phyloP scores from a whole-genome alignment of 345 rosid species.

The Populus pruinosa region DNA sequence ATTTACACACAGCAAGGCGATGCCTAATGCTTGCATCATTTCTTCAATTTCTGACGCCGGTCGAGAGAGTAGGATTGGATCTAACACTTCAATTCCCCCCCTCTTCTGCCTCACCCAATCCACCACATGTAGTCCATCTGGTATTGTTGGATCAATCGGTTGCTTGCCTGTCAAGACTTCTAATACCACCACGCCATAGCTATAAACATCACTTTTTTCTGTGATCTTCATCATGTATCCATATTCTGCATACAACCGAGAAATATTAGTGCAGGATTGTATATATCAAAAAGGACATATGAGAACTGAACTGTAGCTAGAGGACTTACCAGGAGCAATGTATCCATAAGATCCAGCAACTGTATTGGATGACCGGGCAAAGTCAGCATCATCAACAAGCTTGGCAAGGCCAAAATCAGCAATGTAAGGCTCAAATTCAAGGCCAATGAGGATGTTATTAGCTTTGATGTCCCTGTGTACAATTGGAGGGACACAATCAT shows the following conservation, averaged over 20 bases:
- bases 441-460: conserved; percentile 84
- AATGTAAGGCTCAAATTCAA: conserved; percentile 87
- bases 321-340: conserved; percentile 81
- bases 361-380: conserved; percentile 74
- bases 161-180: conserved; percentile 92
- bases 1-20: conserved; percentile 70
- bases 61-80: conserved; percentile 44
- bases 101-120: conserved; percentile 81
- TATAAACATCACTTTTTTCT: conserved; percentile 91
- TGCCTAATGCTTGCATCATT: conserved; percentile 81
- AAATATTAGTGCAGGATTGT: background rate
- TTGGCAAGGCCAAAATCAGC: conserved; percentile 97
- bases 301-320: background rate
- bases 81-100: conserved; percentile 67
- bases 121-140: conserved; percentile 74
- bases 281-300: background rate
- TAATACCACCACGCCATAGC: conserved; percentile 82
- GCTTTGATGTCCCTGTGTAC: conserved; percentile 96
- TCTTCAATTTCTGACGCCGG: conserved; percentile 65
- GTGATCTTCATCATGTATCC: conserved; percentile 95
- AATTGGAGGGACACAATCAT: conserved; percentile 88
- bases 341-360: conserved; percentile 96
- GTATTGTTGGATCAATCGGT: conserved; percentile 88
- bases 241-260: conserved; percentile 51
- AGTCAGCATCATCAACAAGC: conserved; percentile 86